phyloP scores from a whole-genome alignment of 2,329 filamentous ascomycete species.

The Bimuria novae-zelandiae region DNA sequence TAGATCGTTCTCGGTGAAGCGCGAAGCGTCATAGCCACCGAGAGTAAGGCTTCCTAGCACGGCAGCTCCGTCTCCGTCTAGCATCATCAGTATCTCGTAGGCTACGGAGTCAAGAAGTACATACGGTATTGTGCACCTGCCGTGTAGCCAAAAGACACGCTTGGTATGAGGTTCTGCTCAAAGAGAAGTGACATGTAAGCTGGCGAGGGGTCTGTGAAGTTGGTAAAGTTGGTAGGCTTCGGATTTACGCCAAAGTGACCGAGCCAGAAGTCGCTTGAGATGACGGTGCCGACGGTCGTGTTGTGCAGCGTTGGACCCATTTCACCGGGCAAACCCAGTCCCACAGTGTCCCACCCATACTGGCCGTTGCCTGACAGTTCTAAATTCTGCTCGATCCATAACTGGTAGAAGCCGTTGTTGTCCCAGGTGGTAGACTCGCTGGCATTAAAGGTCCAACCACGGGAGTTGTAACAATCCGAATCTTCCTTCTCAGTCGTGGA shows the following conservation, averaged over 20 bases:
- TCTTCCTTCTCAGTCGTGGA: conserved; percentile 30
- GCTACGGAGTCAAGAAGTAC: conserved; percentile 26
- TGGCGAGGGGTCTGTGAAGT: conserved; percentile 58
- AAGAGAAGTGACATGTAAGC: conserved; percentile 60
- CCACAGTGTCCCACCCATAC: conserved; percentile 62
- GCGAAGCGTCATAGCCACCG: conserved; percentile 70
- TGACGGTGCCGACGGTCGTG: conserved; percentile 48
- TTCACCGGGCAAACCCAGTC: conserved; percentile 46
- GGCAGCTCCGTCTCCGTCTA: conserved; percentile 37
- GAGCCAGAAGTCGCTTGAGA: conserved; percentile 50
- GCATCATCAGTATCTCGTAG: conserved; percentile 9
- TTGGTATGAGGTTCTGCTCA: conserved; percentile 63
- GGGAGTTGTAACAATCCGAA: conserved; percentile 55
- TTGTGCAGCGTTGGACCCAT: conserved; percentile 49
- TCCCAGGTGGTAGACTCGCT: conserved; percentile 62
- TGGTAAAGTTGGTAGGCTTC: conserved; percentile 57
- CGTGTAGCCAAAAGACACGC: conserved; percentile 75
- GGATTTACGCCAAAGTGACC: conserved; percentile 55
- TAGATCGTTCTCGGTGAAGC: conserved; percentile 64
- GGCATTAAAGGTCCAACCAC: conserved; percentile 64
- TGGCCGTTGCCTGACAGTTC: conserved; percentile 64
- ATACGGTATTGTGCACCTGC: conserved; percentile 74
- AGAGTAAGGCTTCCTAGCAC: conserved; percentile 61
- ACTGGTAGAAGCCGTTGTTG: conserved; percentile 62
- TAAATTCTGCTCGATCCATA: conserved; percentile 62